phyloP scores from a whole-genome alignment of 1,284 basidiomycete genomes.

The Leccinum griseonigrum region DNA sequence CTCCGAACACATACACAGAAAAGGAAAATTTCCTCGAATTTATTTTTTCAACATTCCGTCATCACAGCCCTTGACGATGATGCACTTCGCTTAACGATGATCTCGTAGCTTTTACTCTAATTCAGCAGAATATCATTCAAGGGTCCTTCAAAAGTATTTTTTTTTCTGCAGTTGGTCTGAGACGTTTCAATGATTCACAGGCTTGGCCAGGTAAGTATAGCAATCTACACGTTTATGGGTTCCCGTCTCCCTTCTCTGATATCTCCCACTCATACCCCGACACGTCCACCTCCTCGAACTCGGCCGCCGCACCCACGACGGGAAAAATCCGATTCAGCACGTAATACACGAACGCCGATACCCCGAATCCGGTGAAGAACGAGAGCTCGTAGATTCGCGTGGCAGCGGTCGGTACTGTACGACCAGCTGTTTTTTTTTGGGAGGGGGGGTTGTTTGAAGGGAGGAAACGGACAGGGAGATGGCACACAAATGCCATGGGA shows the following conservation, averaged over 20 bases:
- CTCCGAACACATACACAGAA: conserved; percentile 22
- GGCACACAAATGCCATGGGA: background rate
- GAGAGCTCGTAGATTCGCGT: conserved; percentile 71
- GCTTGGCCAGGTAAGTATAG: background rate
- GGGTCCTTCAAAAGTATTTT: background rate
- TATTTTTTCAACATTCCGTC: background rate
- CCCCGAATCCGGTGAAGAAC: conserved; percentile 77
- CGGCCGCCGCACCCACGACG: conserved; percentile 46
- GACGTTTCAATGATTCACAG: background rate
- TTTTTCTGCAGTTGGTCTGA: background rate
- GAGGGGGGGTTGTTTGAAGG: background rate
- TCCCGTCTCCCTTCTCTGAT: background rate
- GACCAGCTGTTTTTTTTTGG: conserved; percentile 41
- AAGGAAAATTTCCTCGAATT: conserved; percentile 7
- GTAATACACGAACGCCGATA: conserved; percentile 66
- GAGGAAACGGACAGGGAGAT: background rate
- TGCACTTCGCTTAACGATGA: background rate
- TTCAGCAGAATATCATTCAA: too few species aligned
- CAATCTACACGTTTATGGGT: background rate
- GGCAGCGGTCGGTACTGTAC: conserved; percentile 58
- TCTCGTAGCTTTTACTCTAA: too few species aligned
- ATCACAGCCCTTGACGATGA: background rate
- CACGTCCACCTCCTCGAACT: conserved; percentile 65
- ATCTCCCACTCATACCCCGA: conserved; percentile 32
- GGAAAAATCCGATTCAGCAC: conserved; percentile 58